Evolutionary conservation across 768 basidiomycete species (phyloP).

Genomic region (Cystoderma amianthinum): DNA sequence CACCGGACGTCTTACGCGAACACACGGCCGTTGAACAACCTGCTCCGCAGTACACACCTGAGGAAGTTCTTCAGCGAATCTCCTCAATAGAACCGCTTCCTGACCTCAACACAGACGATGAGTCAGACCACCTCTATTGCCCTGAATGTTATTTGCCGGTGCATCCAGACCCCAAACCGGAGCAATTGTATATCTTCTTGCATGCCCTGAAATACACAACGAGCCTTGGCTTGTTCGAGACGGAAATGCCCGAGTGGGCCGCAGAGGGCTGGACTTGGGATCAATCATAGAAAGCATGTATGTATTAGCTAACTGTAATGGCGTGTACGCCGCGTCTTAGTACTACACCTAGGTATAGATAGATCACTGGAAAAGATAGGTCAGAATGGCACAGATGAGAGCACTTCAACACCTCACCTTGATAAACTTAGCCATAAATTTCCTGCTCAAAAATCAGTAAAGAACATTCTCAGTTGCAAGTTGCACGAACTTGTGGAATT

Average conservation of each 20-base stretch:
- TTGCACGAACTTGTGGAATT: conserved; percentile 79
- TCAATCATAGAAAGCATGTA: conserved; percentile 10
- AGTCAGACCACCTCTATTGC: conserved; percentile 60
- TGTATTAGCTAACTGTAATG: neutral
- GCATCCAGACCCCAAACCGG: conserved; percentile 89
- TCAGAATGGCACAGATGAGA: no score
- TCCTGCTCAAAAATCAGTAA: conserved; percentile 35
- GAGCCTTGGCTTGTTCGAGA: conserved; percentile 76
- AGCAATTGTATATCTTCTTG: conserved; percentile 90
- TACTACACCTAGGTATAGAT: no score
- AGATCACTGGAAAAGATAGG: no score
- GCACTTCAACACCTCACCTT: conserved; percentile 44
- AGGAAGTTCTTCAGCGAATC: conserved; percentile 42
- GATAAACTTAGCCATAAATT: conserved; percentile 91
- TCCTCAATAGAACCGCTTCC: conserved; percentile 28
- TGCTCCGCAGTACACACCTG: conserved; percentile 32
- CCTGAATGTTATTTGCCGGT: conserved; percentile 88
- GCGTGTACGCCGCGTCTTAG: conserved; percentile 4
- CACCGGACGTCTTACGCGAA: neutral
- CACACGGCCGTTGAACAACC: conserved; percentile 1
- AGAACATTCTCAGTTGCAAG: conserved; percentile 2
- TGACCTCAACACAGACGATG: conserved; percentile 27
- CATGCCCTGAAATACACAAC: conserved; percentile 86
- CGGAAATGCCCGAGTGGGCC: conserved; percentile 89
- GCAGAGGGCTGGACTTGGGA: conserved; percentile 67